These are phyloP conservation scores for Colletotrichum incanum DNA, from an alignment of 2,329 filamentous ascomycete genomes.

Conservation along the genomic window DNA sequence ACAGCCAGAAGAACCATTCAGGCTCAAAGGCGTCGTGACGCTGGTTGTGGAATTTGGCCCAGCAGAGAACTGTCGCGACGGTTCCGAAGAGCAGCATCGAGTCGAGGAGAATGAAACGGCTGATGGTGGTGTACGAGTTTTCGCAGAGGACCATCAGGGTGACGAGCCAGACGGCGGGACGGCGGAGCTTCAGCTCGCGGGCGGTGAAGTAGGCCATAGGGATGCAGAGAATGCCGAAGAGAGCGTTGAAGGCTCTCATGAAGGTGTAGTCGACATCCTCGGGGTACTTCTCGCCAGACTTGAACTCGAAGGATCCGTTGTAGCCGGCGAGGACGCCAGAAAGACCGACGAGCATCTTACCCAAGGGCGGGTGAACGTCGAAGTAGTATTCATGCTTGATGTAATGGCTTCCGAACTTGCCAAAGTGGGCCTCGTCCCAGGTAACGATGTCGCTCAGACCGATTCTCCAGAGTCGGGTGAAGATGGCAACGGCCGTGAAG, in stretches of 20 bases:
- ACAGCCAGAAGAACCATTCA: constrained; percentile 96
- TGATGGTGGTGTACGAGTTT: constrained; percentile 99
- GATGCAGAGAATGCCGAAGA: constrained; percentile 93
- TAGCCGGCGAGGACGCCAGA: constrained; percentile 97
- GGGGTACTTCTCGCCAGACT: constrained; percentile 96
- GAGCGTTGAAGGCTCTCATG: constrained; percentile 97
- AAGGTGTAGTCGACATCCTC: constrained; percentile 96
- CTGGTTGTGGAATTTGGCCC: constrained; percentile 95
- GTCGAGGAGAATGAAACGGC: constrained; percentile 96
- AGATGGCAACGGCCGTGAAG: constrained; percentile 74
- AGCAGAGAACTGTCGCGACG: constrained; percentile 97
- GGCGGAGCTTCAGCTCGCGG: constrained; percentile 88
- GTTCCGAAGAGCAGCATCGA: constrained; percentile 99
- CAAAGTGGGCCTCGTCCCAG: constrained; percentile 82
- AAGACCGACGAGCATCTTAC: constrained; percentile 98
- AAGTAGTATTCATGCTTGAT: constrained; percentile 99
- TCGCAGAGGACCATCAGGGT: constrained; percentile 98
- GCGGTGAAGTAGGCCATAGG: constrained; percentile 97
- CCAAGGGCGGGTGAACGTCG: constrained; percentile 88
- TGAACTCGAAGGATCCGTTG: constrained; percentile 99
- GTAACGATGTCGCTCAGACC: constrained; percentile 78
- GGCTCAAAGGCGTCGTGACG: constrained; percentile 88
- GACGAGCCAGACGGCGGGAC: constrained; percentile 93
- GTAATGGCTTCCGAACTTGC: constrained; percentile 99
- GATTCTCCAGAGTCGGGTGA: constrained; percentile 80